phyloP scores from a whole-genome alignment of 2,329 filamentous ascomycete species.

The Rhytidhysteron rufulum region DNA sequence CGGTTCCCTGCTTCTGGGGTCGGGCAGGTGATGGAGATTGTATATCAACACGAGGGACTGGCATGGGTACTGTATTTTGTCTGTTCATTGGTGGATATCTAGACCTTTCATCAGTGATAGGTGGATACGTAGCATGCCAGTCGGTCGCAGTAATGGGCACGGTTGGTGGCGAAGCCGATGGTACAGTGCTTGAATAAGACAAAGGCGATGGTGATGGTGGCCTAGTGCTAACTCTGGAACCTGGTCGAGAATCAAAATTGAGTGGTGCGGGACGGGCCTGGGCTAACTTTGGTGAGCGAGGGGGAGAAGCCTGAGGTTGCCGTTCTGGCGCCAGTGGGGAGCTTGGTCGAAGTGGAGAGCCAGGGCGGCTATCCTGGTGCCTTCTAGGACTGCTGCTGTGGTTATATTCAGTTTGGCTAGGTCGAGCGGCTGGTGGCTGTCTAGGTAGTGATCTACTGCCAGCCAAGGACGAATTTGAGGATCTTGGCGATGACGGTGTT shows the following conservation, averaged over 20 bases:
- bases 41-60: slow-evolving; percentile 24
- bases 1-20: slow-evolving; percentile 15
- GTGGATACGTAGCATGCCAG: slow-evolving; percentile 30
- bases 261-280: slow-evolving; percentile 23
- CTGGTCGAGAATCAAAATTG: slow-evolving; percentile 10
- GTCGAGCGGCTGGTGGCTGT: not conserved
- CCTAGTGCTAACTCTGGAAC: slow-evolving; percentile 9
- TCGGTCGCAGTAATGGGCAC: slow-evolving; percentile 23
- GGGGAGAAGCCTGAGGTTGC: slow-evolving; percentile 11
- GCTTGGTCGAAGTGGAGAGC: slow-evolving; percentile 17
- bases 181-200: slow-evolving; percentile 16
- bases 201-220: slow-evolving; percentile 21
- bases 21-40: slow-evolving; percentile 30
- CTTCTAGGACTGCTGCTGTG: slow-evolving; percentile 10
- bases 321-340: slow-evolving; percentile 20
- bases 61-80: slow-evolving; percentile 24
- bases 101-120: slow-evolving; percentile 19
- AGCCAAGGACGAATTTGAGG: slow-evolving; percentile 26
- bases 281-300: slow-evolving; percentile 27
- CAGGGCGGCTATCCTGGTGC: slow-evolving; percentile 13
- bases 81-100: slow-evolving; percentile 23
- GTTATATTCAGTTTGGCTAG: slow-evolving; percentile 14
- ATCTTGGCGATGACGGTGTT: slow-evolving; percentile 25
- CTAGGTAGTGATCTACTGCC: slow-evolving; percentile 11
- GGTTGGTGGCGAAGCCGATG: slow-evolving; percentile 13